Evolutionary conservation across 2,329 filamentous ascomycete species (phyloP), one percentile per base, ranked within the genome.

Genomic region (Blumeria hordei): DNA sequence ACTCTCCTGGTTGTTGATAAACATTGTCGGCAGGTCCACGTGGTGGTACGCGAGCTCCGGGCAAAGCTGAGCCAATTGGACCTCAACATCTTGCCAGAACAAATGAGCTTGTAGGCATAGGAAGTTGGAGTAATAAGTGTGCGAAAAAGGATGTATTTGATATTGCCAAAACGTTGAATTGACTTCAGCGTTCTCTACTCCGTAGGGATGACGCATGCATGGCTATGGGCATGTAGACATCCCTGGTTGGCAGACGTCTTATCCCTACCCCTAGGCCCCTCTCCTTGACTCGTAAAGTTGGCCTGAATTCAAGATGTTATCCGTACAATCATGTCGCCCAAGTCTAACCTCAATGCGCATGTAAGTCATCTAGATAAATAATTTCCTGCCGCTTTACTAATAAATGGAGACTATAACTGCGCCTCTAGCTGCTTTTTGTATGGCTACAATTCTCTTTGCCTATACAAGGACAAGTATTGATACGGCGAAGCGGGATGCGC

Each of bases 391-490:
- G 32, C 32, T 33, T n/a, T 16, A 51, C 50, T 50, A 43, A 57
- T 10, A 28, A 12, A 28, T 21, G 53, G 14, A 65, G 64, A 62
- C 60, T 44, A 51, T 75, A 55, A 70, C 71, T 57, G 71, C 72
- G 54, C 74, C 74, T 8, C 63, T 71, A 21, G 74, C 74, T 16
- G 74, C 74, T 41, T 74, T 75, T 57, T 72, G 71, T 16, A 76
- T 76, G 74, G 74, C 74, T 3, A 66, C 69, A 50, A 62, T 76
- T 11, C 65, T 76, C 21, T 71, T 76, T 56, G 71, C 70, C 43
- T 85, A 85, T 66, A 71, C 78, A 33, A 69, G 80, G 53, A 80
- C 74, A 8, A 80, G 76, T 28, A 84, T 85, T 58, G 71, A 74
- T 57, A 75, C 78, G 28, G 81, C 81, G 2, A 81, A 82, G 60